Evolutionary conservation across 2,329 filamentous ascomycete genomes (phyloP), one percentile per base, ranked within the genome.

Genomic region (Botrytis fragariae): DNA sequence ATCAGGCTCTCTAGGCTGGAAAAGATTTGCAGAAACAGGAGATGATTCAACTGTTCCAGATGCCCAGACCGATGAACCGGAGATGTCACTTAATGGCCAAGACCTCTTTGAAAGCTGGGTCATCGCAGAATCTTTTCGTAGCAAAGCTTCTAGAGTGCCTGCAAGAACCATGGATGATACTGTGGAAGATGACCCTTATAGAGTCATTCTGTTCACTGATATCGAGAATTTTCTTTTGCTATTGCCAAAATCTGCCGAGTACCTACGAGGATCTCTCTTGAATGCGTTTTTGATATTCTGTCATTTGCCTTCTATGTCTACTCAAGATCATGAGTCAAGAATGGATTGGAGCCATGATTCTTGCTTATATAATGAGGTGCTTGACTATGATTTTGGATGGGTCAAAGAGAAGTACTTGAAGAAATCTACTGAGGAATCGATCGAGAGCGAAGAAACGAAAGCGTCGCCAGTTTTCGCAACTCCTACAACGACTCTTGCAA

Each of bases 131-230:
- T 79, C 81, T n/a, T 81, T 84, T 18, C 83, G 83, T 42, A 84
- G 84, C 1, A 75, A 79, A 22, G 82, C 83, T 60, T 85, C 91
- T 14, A 84, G 83, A 59, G 83, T 90, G 72, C 93, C 94, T 9
- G 92, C 92, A 25, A 88, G 92, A 67, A 92, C 92, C 0, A 77
- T 92, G 74, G 94, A 98, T 80, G 90, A 94, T 39, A 86, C 89
- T 2, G 88, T 87, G 25, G 91, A 93, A 76, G 91, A 95, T 74
- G 95, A 98, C 78, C 92, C 94, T 0, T 97, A 92, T 77, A 88
- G 94, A 51, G 89, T 96, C 5, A 88, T 97, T 63, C 88, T 98
- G 79, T 94, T 91, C 77, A 88, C 90, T 0, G 96, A 98, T 80
- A 84, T 98, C 32, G 84, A 89, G 75, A 85, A 88, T 0, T 85